phyloP scores from a whole-genome alignment of 2,329 filamentous ascomycete genomes.

The Cladophialophora carrionii region DNA sequence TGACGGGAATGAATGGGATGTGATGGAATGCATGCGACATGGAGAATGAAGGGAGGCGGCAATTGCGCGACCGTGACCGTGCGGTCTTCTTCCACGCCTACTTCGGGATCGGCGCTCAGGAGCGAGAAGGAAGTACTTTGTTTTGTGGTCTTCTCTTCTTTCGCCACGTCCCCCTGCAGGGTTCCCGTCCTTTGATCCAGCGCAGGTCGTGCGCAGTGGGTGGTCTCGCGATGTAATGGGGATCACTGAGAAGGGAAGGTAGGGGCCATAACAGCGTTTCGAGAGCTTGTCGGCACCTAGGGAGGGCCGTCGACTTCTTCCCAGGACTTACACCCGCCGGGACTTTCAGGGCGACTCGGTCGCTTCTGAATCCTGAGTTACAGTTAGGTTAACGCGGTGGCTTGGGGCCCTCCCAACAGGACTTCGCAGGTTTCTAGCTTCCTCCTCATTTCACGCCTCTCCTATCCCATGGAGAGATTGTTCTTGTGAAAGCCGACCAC shows the following conservation, averaged over 20 bases:
- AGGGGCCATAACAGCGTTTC: not conserved
- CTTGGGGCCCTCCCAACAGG: not conserved
- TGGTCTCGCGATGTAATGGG: not conserved
- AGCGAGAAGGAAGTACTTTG: too few relatives aligned
- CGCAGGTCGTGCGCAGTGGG: too few relatives aligned
- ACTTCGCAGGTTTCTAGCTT: not conserved
- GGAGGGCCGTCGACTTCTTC: not conserved
- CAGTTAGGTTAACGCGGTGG: not conserved
- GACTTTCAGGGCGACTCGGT: not conserved
- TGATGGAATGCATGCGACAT: too few relatives aligned
- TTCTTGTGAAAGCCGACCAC: not conserved
- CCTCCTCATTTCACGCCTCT: not conserved
- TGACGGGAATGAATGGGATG: too few relatives aligned
- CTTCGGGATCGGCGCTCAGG: too few relatives aligned
- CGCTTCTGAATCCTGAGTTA: not conserved
- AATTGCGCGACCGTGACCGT: too few relatives aligned
- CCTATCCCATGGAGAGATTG: not conserved
- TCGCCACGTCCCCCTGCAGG: too few relatives aligned
- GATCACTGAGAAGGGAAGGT: not conserved
- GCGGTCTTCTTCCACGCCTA: too few relatives aligned
- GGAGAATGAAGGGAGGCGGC: too few relatives aligned
- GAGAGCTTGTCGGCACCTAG: not conserved
- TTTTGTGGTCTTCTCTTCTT: too few relatives aligned
- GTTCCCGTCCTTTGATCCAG: too few relatives aligned
- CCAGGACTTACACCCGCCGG: not conserved